A percentile compares a stretch with the other conserved stretches of the same genome.
Evolutionary conservation across 2,329 filamentous ascomycete genomes (phyloP).

Genomic region (Fusarium compactum): DNA sequence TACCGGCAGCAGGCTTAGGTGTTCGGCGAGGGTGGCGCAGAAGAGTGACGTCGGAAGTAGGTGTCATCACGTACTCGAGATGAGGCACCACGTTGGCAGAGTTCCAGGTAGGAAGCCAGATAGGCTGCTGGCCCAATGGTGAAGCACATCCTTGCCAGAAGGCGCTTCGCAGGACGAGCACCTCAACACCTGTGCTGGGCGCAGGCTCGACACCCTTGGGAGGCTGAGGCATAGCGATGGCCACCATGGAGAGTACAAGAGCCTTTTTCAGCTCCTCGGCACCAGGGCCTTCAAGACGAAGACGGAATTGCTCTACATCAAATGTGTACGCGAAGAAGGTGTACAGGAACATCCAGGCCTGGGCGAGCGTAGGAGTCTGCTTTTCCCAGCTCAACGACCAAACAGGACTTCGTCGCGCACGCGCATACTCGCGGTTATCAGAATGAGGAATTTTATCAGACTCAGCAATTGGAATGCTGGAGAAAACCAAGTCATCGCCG

Average conservation of each 20-base stretch:
- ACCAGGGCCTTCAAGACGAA: slow-evolving; percentile 37
- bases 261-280: slow-evolving; percentile 44
- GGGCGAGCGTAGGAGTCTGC: slow-evolving; percentile 56
- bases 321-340: slow-evolving; percentile 56
- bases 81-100: slow-evolving; percentile 52
- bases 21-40: slow-evolving; percentile 74
- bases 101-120: slow-evolving; percentile 65
- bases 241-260: slow-evolving; percentile 54
- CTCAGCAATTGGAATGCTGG: slow-evolving; percentile 31
- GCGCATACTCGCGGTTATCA: slow-evolving; percentile 61
- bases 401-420: slow-evolving; percentile 61
- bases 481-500: slow-evolving; percentile 36
- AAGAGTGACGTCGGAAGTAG: slow-evolving; percentile 49
- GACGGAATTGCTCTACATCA: slow-evolving; percentile 41
- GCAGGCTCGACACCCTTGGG: slow-evolving; percentile 49
- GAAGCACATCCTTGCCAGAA: slow-evolving; percentile 77
- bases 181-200: slow-evolving; percentile 48
- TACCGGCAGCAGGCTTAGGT: slow-evolving; percentile 74
- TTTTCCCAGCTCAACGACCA: slow-evolving; percentile 58
- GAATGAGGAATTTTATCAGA: slow-evolving; percentile 44
- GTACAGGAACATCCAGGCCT: slow-evolving; percentile 64
- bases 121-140: slow-evolving; percentile 70
- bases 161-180: slow-evolving; percentile 60
- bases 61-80: slow-evolving; percentile 51
- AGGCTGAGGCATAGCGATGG: slow-evolving; percentile 57